These are phyloP conservation scores for Lathyrus sativus DNA, from an alignment of 306 rosid species.

Conservation along the genomic window DNA sequence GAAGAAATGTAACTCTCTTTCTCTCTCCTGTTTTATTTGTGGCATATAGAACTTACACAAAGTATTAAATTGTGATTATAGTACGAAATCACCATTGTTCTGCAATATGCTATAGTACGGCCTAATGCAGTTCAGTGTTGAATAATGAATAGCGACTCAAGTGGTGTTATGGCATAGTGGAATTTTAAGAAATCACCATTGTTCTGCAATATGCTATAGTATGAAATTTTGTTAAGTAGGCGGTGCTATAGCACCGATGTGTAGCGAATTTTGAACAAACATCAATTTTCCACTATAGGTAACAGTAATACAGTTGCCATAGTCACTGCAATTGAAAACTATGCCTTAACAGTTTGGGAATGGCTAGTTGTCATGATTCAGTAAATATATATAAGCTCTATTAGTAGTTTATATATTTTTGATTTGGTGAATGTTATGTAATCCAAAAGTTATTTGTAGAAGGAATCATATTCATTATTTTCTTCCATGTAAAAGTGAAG, in stretches of 20 bases:
- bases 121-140: slow-evolving; percentile 1
- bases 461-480: slow-evolving; percentile 5
- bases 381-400: background rate
- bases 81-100: too few species aligned
- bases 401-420: slow-evolving; percentile 9
- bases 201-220: background rate
- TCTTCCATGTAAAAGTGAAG: slow-evolving; percentile 21
- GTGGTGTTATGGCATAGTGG: background rate
- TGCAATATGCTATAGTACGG: too few species aligned
- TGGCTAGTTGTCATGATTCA: slow-evolving; percentile 8
- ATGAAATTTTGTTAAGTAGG: background rate
- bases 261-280: background rate
- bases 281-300: background rate
- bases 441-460: background rate
- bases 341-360: background rate
- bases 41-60: slow-evolving; percentile 8
- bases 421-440: background rate
- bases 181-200: background rate
- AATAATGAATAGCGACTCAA: background rate
- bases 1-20: slow-evolving; percentile 66
- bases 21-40: slow-evolving; percentile 9
- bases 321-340: background rate
- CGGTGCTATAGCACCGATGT: background rate
- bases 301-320: slow-evolving; percentile 6
- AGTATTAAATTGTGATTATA: background rate